Conservation (phyloP, 352 stramenopile genomes). For the Elongisporangium undulatum region DNA sequence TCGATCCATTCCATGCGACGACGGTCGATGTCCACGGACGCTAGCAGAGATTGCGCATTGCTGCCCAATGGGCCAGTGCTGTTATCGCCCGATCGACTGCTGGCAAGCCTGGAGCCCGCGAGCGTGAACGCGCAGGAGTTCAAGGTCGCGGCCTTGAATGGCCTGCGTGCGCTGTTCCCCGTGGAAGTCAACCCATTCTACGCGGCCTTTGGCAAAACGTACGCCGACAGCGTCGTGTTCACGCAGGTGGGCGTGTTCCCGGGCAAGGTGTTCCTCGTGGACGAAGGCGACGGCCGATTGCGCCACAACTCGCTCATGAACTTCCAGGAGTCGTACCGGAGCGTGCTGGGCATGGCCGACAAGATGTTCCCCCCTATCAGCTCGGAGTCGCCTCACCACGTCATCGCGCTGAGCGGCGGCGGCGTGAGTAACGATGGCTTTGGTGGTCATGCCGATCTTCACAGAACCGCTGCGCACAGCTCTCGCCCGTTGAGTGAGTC, state of each 20-base stretch:
- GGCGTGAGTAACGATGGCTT: background rate
- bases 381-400: background rate
- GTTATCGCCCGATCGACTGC: constrained; percentile 52
- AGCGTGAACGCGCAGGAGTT: constrained; percentile 51
- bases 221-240: constrained; percentile 52
- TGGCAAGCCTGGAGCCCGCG: constrained; percentile 37
- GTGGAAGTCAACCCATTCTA: constrained; percentile 80
- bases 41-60: background rate
- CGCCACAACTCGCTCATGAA: constrained; percentile 58
- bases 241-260: constrained; percentile 71
- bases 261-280: constrained; percentile 71
- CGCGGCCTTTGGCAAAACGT: constrained; percentile 68
- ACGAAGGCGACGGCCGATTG: constrained; percentile 46
- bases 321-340: constrained; percentile 66
- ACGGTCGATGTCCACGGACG: constrained; percentile 5
- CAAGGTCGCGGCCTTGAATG: constrained; percentile 59
- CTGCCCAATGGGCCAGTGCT: constrained; percentile 75
- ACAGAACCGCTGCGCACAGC: background rate
- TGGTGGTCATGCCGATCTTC: background rate
- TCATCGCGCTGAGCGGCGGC: background rate
- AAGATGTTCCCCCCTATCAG: constrained; percentile 72
- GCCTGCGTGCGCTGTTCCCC: constrained; percentile 64
- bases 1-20: constrained; percentile 40
- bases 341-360: constrained; percentile 49
- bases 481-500: background rate